phyloP scores from a whole-genome alignment of 305 asterid genomes.

The Withania somnifera region DNA sequence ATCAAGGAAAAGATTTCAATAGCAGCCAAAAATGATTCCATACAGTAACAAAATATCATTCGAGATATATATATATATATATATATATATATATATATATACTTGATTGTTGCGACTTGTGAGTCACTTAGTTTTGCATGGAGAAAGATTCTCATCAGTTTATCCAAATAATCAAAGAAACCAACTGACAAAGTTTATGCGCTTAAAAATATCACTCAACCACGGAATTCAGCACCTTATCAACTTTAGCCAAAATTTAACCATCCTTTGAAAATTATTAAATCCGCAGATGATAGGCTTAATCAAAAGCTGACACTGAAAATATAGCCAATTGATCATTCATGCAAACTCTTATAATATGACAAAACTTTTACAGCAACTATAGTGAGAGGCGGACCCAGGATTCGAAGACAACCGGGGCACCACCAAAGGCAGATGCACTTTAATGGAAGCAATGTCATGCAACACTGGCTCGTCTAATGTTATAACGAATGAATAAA shows the following conservation, averaged over 20 bases:
- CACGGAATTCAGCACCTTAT: neutral
- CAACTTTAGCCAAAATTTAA: neutral
- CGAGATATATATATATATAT: neutral
- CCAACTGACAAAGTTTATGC: neutral
- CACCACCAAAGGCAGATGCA: neutral
- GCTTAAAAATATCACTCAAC: neutral
- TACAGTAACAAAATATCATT: neutral
- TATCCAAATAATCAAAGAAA: neutral
- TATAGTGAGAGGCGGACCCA: neutral
- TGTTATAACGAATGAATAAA: too few species aligned
- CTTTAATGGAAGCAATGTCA: too few species aligned
- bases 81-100: neutral
- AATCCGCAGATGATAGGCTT: too few species aligned
- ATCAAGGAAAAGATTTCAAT: neutral
- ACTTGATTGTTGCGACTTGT: neutral
- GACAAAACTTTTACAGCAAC: too few species aligned
- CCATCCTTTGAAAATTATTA: neutral
- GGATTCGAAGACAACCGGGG: neutral
- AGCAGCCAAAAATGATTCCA: neutral
- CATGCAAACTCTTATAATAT: too few species aligned
- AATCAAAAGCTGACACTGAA: too few species aligned
- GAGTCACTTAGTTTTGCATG: neutral
- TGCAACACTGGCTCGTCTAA: too few species aligned
- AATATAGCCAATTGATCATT: too few species aligned
- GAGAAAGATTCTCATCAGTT: neutral